Conservation (phyloP, 176 grass and related monocot species). For the Avena eriantha region DNA sequence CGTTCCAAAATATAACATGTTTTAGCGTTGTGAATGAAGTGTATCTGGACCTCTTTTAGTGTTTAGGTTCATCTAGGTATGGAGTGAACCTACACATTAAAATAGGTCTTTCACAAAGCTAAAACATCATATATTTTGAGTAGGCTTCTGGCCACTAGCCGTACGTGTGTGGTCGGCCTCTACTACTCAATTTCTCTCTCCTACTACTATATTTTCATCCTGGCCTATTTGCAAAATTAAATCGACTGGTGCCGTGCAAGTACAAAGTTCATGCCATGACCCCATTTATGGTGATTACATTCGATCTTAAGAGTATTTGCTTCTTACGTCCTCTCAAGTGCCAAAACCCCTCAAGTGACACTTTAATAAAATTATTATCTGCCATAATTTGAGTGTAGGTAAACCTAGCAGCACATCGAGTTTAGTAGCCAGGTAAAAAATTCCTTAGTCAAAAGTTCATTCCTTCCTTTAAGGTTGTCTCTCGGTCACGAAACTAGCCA, state of each 20-base stretch:
- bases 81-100: too few relatives aligned
- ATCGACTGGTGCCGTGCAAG: background rate
- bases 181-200: background rate
- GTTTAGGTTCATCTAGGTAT: too few relatives aligned
- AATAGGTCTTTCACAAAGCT: too few relatives aligned
- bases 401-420: background rate
- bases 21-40: too few relatives aligned
- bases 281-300: background rate
- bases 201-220: slow-evolving; percentile 22
- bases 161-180: slow-evolving; percentile 17
- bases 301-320: background rate
- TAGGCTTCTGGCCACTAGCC: background rate
- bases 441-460: slow-evolving; percentile 31
- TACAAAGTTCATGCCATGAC: background rate
- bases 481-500: slow-evolving; percentile 30
- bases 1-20: too few relatives aligned
- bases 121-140: too few relatives aligned
- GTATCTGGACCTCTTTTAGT: too few relatives aligned
- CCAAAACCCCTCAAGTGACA: background rate
- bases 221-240: slow-evolving; percentile 34
- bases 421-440: background rate
- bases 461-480: slow-evolving; percentile 34
- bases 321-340: background rate
- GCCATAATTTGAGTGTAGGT: slow-evolving; percentile 10
- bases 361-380: background rate